Evolutionary conservation across 2,329 filamentous ascomycete genomes (phyloP), one percentile per base, ranked within the genome.

Genomic region (Teratosphaeria pseudoeucalypti): DNA sequence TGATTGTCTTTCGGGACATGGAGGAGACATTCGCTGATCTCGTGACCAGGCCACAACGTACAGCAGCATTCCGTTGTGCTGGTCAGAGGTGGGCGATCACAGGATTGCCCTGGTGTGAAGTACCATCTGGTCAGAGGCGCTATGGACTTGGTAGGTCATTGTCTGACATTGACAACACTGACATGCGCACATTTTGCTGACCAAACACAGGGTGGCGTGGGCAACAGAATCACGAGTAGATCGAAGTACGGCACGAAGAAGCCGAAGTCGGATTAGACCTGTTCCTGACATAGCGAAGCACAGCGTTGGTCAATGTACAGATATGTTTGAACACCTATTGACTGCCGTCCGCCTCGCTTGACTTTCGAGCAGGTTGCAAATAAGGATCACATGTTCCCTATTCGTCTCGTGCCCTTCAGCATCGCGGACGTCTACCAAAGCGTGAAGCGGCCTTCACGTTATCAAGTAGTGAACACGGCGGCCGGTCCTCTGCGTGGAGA

Each of bases 231-330:
- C 70, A 89, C 86, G 26, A 90, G 89, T 74, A 83, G 94, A 70
- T 96, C 91, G 71, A 99, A 99, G 78, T 99, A 96, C 73, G 94
- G 94, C 62, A 95, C 94, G 56, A 99, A 99, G 86, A 97, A 96
- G 80, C 92, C 94, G 0, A 97, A 97, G 86, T 85, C 85, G 74
- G 85, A 86, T 26, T 80, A 65, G 64, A 19, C 23, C 26, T 6
- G 6, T 54, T 32, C 14, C 3, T n/a, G 10, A 10, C n/a, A 9
- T n/a, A 9, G 53, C 27, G 29, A 5, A 10, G 7, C 27, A 54
- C 19, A 37, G 27, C 53, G 16, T 54, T 27, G 6, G n/a, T n/a
- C 26, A 12, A 6, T 43, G 11, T 43, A 43, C 14, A 16, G 37
- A 43, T n/a, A 43, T n/a, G 37, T 43, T 12, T 11, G 11, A 14